Conservation (phyloP, 2,329 filamentous ascomycete genomes). For the Remersonia thermophila region DNA sequence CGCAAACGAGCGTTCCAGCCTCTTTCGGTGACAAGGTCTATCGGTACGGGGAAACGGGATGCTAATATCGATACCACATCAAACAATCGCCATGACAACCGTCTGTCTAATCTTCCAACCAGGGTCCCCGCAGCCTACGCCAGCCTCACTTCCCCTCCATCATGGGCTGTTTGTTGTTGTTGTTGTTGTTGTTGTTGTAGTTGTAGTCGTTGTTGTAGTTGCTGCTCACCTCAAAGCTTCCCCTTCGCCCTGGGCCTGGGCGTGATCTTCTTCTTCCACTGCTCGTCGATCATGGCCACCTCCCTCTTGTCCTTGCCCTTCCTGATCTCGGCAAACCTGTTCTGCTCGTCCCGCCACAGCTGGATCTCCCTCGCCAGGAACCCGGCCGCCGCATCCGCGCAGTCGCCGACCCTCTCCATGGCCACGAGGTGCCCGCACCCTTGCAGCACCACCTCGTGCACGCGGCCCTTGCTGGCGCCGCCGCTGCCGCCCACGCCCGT, state of each 20-base stretch:
- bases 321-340: constrained; percentile 39
- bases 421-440: constrained; percentile 69
- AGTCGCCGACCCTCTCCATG: constrained; percentile 61
- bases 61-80: no score
- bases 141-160: no score
- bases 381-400: constrained; percentile 45
- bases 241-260: neutral
- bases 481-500: constrained; percentile 55
- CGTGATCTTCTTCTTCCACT: constrained; percentile 29
- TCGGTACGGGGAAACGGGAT: no score
- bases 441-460: constrained; percentile 48
- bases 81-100: no score
- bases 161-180: no score
- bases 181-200: no score
- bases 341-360: constrained; percentile 45
- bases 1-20: no score
- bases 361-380: constrained; percentile 48
- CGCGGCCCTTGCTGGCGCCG: constrained; percentile 49
- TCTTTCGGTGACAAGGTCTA: no score
- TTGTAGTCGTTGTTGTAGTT: no score
- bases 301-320: constrained; percentile 41
- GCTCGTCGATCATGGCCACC: constrained; percentile 36
- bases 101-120: no score
- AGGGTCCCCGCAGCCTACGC: no score
- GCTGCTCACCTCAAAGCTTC: constrained; percentile 1